phyloP scores from a whole-genome alignment of 345 rosid genomes.

The Eucalyptus grandis region DNA sequence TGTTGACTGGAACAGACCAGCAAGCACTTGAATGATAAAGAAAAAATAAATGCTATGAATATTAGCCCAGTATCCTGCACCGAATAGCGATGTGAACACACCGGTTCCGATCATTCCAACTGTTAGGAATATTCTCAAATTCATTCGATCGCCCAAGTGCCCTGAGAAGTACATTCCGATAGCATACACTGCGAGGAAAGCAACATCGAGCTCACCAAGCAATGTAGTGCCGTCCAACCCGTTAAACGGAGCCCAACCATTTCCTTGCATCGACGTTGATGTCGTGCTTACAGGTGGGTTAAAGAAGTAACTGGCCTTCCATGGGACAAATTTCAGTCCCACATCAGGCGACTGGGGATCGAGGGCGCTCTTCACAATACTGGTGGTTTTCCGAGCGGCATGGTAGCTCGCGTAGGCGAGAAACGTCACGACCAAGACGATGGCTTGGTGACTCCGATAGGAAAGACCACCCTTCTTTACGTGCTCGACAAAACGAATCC shows the following conservation, averaged over 20 bases:
- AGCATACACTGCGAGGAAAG: slow-evolving; percentile 75
- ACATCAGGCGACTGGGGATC: slow-evolving; percentile 48
- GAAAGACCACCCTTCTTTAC: slow-evolving; percentile 40
- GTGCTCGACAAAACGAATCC: slow-evolving; percentile 46
- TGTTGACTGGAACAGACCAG: slow-evolving; percentile 86
- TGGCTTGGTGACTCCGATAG: slow-evolving; percentile 49
- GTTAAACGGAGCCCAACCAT: slow-evolving; percentile 91
- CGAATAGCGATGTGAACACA: slow-evolving; percentile 68
- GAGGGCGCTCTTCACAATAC: slow-evolving; percentile 85
- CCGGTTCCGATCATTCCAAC: slow-evolving; percentile 92
- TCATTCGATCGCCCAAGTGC: slow-evolving; percentile 81
- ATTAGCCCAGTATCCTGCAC: slow-evolving; percentile 69
- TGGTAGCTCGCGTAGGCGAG: slow-evolving; percentile 77
- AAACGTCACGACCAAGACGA: slow-evolving; percentile 81
- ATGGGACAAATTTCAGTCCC: slow-evolving; percentile 18
- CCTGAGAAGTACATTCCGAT: slow-evolving; percentile 87
- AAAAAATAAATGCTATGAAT: slow-evolving; percentile 67
- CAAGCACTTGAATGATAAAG: slow-evolving; percentile 58
- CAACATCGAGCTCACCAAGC: slow-evolving; percentile 85
- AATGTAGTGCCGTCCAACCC: slow-evolving; percentile 55
- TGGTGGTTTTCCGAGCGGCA: slow-evolving; percentile 78
- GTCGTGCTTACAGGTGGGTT: slow-evolving; percentile 8
- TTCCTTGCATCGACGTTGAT: slow-evolving; percentile 18
- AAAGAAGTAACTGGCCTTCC: slow-evolving; percentile 7
- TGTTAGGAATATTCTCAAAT: slow-evolving; percentile 68